Evolutionary conservation across 805 yeast genomes (phyloP).

Genomic region (Saturnispora silvae): DNA sequence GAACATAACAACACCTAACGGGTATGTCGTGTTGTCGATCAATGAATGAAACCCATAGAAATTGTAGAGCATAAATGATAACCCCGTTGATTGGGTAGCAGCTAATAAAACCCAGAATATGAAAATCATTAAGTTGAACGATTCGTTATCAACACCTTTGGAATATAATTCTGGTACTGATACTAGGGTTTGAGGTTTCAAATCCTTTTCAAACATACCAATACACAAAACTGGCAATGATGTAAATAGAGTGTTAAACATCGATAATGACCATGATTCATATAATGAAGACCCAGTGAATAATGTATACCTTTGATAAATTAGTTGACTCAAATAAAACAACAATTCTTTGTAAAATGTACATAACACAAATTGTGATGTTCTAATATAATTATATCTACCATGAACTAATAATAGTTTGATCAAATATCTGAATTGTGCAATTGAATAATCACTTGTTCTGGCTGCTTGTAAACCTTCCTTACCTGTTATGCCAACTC

Average conservation of each 20-base stretch:
- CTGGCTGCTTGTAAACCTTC: conserved; percentile 97
- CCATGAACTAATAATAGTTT: conserved; percentile 90
- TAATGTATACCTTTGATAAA: conserved; percentile 76
- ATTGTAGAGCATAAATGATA: conserved; percentile 56
- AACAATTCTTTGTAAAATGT: conserved; percentile 91
- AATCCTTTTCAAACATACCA: conserved; percentile 93
- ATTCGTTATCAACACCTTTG: conserved; percentile 62
- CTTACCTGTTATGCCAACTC: conserved; percentile 93
- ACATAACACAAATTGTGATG: conserved; percentile 82
- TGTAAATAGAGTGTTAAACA: conserved; percentile 94
- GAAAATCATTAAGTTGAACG: conserved; percentile 63
- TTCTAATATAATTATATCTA: conserved; percentile 85
- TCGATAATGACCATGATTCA: conserved; percentile 93
- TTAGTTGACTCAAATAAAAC: conserved; percentile 80
- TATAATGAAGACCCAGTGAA: conserved; percentile 90
- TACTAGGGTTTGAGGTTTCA: conserved; percentile 75
- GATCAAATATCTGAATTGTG: conserved; percentile 77
- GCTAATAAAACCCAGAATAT: conserved; percentile 73
- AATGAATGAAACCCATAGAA: conserved; percentile 64
- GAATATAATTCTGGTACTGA: conserved; percentile 87
- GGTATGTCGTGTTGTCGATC: conserved; percentile 67
- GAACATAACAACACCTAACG: conserved; percentile 68
- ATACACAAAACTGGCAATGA: conserved; percentile 83
- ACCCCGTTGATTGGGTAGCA: conserved; percentile 56
- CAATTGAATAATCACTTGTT: conserved; percentile 88